Percentiles rank a stretch among this genome's conserved stretches.
Evolutionary conservation across 768 basidiomycete genomes (phyloP).

Genomic region (Leccinum disarticulatum): DNA sequence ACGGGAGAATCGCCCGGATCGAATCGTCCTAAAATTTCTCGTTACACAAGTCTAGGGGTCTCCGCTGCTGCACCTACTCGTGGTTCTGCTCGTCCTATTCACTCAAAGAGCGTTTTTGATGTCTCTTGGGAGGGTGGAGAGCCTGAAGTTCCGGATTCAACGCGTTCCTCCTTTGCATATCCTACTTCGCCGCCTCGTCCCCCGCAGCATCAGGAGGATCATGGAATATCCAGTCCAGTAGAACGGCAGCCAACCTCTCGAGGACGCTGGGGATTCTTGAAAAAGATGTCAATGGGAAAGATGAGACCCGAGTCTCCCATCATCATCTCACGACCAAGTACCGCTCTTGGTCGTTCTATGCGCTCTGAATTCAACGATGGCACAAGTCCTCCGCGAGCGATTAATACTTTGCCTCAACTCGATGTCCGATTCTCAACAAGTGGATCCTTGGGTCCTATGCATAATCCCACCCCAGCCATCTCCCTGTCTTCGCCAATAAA

Average conservation of each 20-base stretch:
- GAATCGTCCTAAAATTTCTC: constrained; percentile 40
- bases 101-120: constrained; percentile 52
- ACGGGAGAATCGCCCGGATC: constrained; percentile 31
- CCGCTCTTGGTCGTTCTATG: constrained; percentile 25
- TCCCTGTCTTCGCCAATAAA: constrained; percentile 23
- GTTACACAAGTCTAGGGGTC: constrained; percentile 69
- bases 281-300: constrained; percentile 98
- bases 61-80: constrained; percentile 37
- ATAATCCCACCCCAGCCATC: constrained; percentile 34
- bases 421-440: constrained; percentile 73
- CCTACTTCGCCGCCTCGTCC: constrained; percentile 29
- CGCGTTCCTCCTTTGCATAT: constrained; percentile 26
- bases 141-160: constrained; percentile 9
- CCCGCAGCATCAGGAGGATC: constrained; percentile 12
- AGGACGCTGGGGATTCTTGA: constrained; percentile 92
- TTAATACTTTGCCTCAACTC: constrained; percentile 55
- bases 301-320: constrained; percentile 65
- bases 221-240: constrained; percentile 19
- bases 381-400: constrained; percentile 29
- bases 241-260: constrained; percentile 29
- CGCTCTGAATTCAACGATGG: constrained; percentile 20
- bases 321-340: constrained; percentile 36
- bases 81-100: constrained; percentile 36
- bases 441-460: constrained; percentile 55
- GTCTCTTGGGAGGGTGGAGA: constrained; percentile 39